A percentile compares a stretch with the other conserved stretches of the same genome.
Evolutionary conservation across 1,139 yeast species (phyloP).

Genomic region (Meyerozyma athensensis): DNA sequence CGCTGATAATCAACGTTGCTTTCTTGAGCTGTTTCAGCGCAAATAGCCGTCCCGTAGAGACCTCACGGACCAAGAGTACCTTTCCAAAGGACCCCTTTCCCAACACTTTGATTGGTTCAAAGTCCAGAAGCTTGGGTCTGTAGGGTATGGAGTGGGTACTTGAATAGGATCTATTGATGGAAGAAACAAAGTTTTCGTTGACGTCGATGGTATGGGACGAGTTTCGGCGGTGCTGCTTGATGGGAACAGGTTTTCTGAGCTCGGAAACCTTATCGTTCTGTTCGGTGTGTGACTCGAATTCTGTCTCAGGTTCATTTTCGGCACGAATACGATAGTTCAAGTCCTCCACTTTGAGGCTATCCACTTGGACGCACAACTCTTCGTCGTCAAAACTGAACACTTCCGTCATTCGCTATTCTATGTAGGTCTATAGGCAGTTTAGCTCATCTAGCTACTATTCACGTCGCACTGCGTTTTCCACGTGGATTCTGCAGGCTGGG

Average conservation of each 20-base stretch:
- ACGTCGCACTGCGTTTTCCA: slow-evolving; percentile 1
- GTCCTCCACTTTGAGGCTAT: not conserved
- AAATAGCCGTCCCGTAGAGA: slow-evolving; percentile 59
- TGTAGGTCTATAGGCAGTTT: not conserved
- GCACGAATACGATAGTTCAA: not conserved
- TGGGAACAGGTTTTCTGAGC: slow-evolving; percentile 15
- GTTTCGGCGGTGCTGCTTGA: slow-evolving; percentile 10
- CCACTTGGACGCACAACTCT: not conserved
- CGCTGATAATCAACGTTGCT: slow-evolving; percentile 31
- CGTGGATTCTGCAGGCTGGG: not conserved
- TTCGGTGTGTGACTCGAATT: slow-evolving; percentile 7
- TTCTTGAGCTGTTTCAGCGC: slow-evolving; percentile 89
- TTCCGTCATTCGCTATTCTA: not conserved
- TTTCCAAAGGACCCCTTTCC: slow-evolving; percentile 93
- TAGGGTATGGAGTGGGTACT: slow-evolving; percentile 10
- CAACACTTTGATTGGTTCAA: slow-evolving; percentile 72
- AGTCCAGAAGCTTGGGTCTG: slow-evolving; percentile 49
- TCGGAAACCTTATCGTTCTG: slow-evolving; percentile 14
- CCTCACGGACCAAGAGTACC: slow-evolving; percentile 72
- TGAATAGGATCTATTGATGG: slow-evolving; percentile 13
- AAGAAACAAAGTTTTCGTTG: slow-evolving; percentile 23
- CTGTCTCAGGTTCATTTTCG: not conserved
- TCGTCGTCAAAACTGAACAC: slow-evolving; percentile 2
- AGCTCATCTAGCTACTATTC: not conserved
- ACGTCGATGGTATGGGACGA: slow-evolving; percentile 23